These are phyloP conservation scores for Talaromyces piceae DNA, from an alignment of 2,329 filamentous ascomycete species.

Conservation along the genomic window DNA sequence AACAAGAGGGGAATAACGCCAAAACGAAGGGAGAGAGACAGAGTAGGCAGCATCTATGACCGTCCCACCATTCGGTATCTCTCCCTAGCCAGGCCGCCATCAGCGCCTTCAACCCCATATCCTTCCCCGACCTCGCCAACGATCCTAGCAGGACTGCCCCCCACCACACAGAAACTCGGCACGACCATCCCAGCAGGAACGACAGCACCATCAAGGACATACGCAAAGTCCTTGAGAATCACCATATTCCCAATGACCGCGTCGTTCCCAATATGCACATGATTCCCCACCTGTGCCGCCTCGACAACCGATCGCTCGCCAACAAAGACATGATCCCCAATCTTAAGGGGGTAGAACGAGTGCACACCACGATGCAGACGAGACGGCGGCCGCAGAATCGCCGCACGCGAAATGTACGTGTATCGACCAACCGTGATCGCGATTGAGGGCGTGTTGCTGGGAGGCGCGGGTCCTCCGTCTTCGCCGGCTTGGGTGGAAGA, in stretches of 20 bases:
- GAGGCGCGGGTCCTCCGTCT: constrained; percentile 14
- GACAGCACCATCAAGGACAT: constrained; percentile 75
- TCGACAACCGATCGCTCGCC: constrained; percentile 69
- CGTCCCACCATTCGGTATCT: constrained; percentile 31
- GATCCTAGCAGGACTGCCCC: constrained; percentile 68
- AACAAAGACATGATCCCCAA: constrained; percentile 91
- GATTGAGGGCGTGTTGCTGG: constrained; percentile 19
- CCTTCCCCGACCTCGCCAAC: constrained; percentile 63
- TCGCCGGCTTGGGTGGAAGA: not conserved
- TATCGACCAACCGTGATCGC: constrained; percentile 84
- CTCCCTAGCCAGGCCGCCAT: constrained; percentile 38
- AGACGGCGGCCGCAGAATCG: constrained; percentile 73
- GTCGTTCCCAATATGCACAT: constrained; percentile 75
- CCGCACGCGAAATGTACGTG: constrained; percentile 75
- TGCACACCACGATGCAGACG: constrained; percentile 65
- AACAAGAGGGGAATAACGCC: too few species aligned
- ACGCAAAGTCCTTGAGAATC: constrained; percentile 89
- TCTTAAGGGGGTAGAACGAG: constrained; percentile 60
- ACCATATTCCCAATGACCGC: constrained; percentile 77
- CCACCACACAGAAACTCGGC: constrained; percentile 87
- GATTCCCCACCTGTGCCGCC: constrained; percentile 72
- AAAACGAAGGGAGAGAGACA: too few species aligned
- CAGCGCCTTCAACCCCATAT: constrained; percentile 39
- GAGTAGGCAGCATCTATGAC: constrained; percentile 10
- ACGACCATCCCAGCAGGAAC: constrained; percentile 86